Percentiles rank a stretch among this genome's conserved stretches.
Conservation (phyloP, 2,329 filamentous ascomycete genomes). For the Cladosporium sp. region DNA sequence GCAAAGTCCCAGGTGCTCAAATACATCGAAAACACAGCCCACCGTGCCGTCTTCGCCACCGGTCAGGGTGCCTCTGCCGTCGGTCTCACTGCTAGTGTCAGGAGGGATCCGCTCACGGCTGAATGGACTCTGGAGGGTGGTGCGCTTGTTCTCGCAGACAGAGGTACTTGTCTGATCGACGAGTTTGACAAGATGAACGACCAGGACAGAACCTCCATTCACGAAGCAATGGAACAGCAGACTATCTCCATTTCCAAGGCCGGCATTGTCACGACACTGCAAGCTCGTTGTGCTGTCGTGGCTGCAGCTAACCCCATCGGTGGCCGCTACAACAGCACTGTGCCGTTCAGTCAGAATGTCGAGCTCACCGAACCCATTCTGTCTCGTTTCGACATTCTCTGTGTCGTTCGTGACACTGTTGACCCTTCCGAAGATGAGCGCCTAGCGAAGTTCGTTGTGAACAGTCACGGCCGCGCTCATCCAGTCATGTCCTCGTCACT, state of each 20-base stretch:
- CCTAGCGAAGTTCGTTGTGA: constrained; percentile 90
- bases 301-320: constrained; percentile 96
- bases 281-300: constrained; percentile 93
- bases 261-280: constrained; percentile 94
- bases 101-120: constrained; percentile 88
- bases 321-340: constrained; percentile 93
- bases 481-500: constrained; percentile 51
- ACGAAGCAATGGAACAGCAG: constrained; percentile 99
- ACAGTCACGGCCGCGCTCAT: constrained; percentile 89
- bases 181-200: constrained; percentile 99
- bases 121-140: constrained; percentile 98
- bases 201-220: constrained; percentile 94
- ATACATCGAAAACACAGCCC: constrained; percentile 95
- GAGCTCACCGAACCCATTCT: constrained; percentile 95
- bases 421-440: constrained; percentile 91
- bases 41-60: constrained; percentile 94
- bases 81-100: constrained; percentile 94
- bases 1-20: constrained; percentile 98
- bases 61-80: constrained; percentile 96
- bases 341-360: constrained; percentile 94
- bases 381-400: constrained; percentile 96
- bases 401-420: constrained; percentile 92
- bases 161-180: constrained; percentile 93
- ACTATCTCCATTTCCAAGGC: constrained; percentile 99
- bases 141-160: constrained; percentile 89